phyloP scores from a whole-genome alignment of 108 stramenopile species.

The Poteriospumella lacustris region DNA sequence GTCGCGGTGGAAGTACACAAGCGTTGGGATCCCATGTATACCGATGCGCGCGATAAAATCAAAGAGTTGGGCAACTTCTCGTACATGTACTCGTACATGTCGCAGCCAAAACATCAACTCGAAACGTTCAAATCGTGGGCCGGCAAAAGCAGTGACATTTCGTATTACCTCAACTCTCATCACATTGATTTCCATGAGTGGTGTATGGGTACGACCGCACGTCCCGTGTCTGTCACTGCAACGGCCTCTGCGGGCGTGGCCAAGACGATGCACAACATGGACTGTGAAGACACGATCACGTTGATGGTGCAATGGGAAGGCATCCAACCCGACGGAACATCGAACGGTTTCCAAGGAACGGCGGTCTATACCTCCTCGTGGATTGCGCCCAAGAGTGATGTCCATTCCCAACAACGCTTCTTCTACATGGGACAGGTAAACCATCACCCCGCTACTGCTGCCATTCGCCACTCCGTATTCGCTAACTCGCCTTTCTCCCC shows the following conservation, averaged over 20 bases:
- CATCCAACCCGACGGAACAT: conserved; percentile 21
- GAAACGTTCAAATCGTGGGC: conserved; percentile 99
- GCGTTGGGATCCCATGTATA: conserved; percentile 97
- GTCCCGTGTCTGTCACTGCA: conserved; percentile 85
- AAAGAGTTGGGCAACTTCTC: conserved; percentile 76
- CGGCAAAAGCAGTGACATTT: conserved; percentile 91
- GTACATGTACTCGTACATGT: conserved; percentile 98
- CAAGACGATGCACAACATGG: conserved; percentile 58
- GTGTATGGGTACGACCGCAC: conserved; percentile 62
- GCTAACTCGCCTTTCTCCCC: no score
- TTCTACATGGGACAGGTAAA: conserved; percentile 83
- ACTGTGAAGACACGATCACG: conserved; percentile 97
- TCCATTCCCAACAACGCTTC: conserved; percentile 98
- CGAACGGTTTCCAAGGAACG: conserved; percentile 66
- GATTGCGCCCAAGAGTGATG: conserved; percentile 92
- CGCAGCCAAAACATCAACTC: conserved; percentile 97
- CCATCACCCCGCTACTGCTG: no score
- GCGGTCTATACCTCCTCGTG: conserved; percentile 94
- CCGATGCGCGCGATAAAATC: conserved; percentile 90
- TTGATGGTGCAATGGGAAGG: conserved; percentile 94
- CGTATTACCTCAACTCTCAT: conserved; percentile 97
- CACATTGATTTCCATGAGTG: conserved; percentile 98
- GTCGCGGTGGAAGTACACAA: conserved; percentile 82
- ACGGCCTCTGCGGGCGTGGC: conserved; percentile 89
- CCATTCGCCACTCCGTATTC: no score